These are phyloP conservation scores for Halteria grandinella DNA, from an alignment of 73 alveolate species.

Conservation along the genomic window DNA sequence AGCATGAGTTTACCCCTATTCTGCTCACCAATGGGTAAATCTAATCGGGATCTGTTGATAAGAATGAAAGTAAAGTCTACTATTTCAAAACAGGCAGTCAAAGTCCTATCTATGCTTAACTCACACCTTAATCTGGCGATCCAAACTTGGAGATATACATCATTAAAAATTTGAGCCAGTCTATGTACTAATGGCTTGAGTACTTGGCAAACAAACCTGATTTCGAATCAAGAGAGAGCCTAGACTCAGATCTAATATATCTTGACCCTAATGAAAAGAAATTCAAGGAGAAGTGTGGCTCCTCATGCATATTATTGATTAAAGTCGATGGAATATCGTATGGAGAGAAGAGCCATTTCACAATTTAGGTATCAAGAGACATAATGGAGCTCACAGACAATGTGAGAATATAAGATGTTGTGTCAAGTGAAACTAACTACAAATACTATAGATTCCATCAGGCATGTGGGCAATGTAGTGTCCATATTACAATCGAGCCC, in stretches of 20 bases:
- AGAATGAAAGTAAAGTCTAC: neutral
- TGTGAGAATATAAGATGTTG: constrained; percentile 1
- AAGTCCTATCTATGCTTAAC: constrained; percentile 8
- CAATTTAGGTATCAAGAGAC: constrained; percentile 11
- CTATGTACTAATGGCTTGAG: constrained; percentile 6
- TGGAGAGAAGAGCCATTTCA: neutral
- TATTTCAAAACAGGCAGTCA: constrained; percentile 37
- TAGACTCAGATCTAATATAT: constrained; percentile 22
- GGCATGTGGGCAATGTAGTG: constrained; percentile 3
- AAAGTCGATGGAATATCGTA: neutral
- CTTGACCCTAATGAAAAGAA: constrained; percentile 3
- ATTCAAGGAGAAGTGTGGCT: constrained; percentile 8
- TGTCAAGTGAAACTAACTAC: neutral
- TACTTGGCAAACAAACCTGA: neutral
- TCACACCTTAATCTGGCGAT: constrained; percentile 31
- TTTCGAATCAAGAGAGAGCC: constrained; percentile 12
- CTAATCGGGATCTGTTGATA: neutral
- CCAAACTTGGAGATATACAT: constrained; percentile 6
- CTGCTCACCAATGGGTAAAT: constrained; percentile 31
- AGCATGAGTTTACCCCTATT: constrained; percentile 25
- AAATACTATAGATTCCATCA: constrained; percentile 35
- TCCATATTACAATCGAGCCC: constrained; percentile 22
- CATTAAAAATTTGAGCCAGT: constrained; percentile 16
- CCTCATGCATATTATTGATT: constrained; percentile 16
- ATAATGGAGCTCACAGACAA: constrained; percentile 23